Evolutionary conservation across 2,329 filamentous ascomycete genomes (phyloP).

Genomic region (Balansia obtecta): DNA sequence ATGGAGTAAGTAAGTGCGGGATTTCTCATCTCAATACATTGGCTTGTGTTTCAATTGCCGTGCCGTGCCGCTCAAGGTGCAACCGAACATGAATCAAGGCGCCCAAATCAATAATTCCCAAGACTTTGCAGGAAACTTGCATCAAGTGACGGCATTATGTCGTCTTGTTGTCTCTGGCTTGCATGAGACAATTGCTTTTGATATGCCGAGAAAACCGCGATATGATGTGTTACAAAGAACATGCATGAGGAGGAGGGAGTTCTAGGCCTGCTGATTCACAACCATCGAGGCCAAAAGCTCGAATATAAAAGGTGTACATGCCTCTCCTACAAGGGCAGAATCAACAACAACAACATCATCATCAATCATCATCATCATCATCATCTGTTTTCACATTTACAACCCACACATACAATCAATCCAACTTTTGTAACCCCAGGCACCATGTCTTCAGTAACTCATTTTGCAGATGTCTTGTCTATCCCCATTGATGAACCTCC

Average conservation of each 20-base stretch:
- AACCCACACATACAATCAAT: not conserved
- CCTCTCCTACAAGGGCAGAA: not conserved
- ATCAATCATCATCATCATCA: not conserved
- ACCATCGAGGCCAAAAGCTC: not conserved
- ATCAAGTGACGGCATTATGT: not conserved
- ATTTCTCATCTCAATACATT: no score
- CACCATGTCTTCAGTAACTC: not conserved
- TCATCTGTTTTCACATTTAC: not conserved
- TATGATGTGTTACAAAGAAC: no score
- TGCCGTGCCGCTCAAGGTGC: no score
- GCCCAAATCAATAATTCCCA: no score
- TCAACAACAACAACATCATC: not conserved
- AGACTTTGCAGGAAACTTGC: no score
- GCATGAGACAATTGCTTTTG: not conserved
- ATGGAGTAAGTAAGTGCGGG: no score
- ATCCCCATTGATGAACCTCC: not conserved
- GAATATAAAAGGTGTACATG: not conserved
- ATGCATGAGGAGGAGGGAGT: no score
- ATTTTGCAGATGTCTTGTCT: not conserved
- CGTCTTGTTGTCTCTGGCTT: not conserved
- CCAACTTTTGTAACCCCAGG: not conserved
- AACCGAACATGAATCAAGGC: no score
- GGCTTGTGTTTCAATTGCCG: no score
- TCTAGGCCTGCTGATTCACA: not conserved
- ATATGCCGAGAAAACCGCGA: not conserved